Conservation (phyloP, 2,329 filamentous ascomycete genomes). For the Colletotrichum lindemuthianum region DNA sequence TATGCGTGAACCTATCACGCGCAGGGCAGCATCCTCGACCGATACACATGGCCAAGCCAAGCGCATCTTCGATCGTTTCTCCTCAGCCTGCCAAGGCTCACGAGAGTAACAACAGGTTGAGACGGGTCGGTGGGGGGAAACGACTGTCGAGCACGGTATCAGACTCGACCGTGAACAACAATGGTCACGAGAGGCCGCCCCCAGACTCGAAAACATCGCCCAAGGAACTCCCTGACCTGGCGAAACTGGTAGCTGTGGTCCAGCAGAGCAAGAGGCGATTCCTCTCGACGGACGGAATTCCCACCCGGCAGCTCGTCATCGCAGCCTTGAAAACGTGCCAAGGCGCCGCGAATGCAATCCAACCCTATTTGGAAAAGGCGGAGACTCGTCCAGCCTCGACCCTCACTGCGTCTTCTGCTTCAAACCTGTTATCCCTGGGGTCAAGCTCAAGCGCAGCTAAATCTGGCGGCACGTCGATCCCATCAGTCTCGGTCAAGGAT, state of each 20-base stretch:
- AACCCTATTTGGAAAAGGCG: slow-evolving; percentile 51
- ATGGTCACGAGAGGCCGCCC: slow-evolving; percentile 21
- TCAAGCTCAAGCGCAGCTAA: slow-evolving; percentile 36
- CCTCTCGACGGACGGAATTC: slow-evolving; percentile 55
- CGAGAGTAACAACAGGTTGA: slow-evolving; percentile 19
- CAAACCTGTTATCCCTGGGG: slow-evolving; percentile 48
- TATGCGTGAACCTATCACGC: slow-evolving; percentile 51
- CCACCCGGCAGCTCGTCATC: slow-evolving; percentile 53
- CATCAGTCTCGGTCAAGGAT: slow-evolving; percentile 47
- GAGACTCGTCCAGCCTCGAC: slow-evolving; percentile 59
- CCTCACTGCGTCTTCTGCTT: slow-evolving; percentile 49
- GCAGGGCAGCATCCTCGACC: slow-evolving; percentile 27
- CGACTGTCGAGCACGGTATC: slow-evolving; percentile 22
- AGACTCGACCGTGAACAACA: not conserved
- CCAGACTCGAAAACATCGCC: slow-evolving; percentile 13
- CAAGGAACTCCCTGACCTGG: slow-evolving; percentile 48
- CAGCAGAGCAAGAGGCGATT: slow-evolving; percentile 56
- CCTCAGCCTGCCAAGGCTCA: slow-evolving; percentile 26
- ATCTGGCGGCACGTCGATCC: slow-evolving; percentile 31
- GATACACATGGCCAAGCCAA: slow-evolving; percentile 36
- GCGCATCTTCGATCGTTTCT: slow-evolving; percentile 24
- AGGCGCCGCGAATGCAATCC: slow-evolving; percentile 55
- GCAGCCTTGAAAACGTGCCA: slow-evolving; percentile 57
- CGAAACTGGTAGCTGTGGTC: slow-evolving; percentile 53
- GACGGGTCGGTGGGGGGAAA: slow-evolving; percentile 17